Conservation (phyloP, 768 basidiomycete species). For the Mrakia frigida region DNA sequence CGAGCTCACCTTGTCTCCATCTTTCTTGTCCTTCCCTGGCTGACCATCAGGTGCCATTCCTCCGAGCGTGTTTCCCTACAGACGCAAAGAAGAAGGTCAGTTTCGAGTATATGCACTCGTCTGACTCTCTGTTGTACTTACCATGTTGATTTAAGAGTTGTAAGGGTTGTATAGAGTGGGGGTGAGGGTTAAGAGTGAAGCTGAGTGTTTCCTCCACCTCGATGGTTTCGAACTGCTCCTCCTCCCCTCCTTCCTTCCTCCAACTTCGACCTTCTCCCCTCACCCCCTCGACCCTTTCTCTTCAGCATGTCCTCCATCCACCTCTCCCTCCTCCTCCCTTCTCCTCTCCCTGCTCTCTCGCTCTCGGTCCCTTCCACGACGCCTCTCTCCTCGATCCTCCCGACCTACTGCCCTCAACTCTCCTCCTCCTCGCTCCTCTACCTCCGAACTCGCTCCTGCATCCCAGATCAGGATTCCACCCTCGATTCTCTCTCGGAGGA, state of each 20-base stretch:
- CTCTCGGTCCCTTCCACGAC: constrained; percentile 15
- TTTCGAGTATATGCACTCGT: too few relatives aligned
- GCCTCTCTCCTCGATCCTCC: constrained; percentile 13
- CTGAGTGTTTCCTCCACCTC: not conserved
- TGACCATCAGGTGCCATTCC: constrained; percentile 32
- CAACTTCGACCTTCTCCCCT: not conserved
- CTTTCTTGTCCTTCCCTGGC: constrained; percentile 30
- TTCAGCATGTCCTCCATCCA: constrained; percentile 4
- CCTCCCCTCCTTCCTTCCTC: not conserved
- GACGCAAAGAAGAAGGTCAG: not conserved
- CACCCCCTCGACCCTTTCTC: not conserved
- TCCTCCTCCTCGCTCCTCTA: constrained; percentile 19
- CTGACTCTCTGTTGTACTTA: not conserved
- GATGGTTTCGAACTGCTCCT: not conserved
- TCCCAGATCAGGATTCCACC: not conserved
- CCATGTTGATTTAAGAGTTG: not conserved
- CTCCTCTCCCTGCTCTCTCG: constrained; percentile 14
- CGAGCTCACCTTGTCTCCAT: constrained; percentile 28
- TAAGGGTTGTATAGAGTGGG: not conserved
- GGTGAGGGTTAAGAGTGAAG: not conserved
- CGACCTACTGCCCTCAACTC: constrained; percentile 3
- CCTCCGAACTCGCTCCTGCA: constrained; percentile 21
- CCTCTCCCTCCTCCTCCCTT: constrained; percentile 25
- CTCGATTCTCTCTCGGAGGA: not conserved
- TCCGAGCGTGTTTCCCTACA: constrained; percentile 33